Evolutionary conservation across 2,329 filamentous ascomycete species (phyloP), one percentile per base, ranked within the genome.

Genomic region (Colletotrichum sojae): DNA sequence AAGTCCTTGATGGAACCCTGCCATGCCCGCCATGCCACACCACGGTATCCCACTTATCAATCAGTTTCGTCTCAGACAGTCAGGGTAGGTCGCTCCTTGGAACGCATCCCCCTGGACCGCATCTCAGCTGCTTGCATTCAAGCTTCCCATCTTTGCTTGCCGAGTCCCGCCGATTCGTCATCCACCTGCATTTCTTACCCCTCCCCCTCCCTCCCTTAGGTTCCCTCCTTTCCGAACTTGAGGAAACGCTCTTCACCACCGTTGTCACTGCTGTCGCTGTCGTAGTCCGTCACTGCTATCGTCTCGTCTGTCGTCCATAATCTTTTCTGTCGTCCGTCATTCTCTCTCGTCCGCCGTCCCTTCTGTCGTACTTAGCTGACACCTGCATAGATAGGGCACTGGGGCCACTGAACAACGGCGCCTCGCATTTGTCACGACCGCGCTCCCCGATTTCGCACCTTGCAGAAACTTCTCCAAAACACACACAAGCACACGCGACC

Each of bases 121-220:
- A 45, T 57, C 52, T 43, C 51, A 25, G 15, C 31, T 46, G n/a
- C 36, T 60, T 43, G 58, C 48, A 18, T 52, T 16, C 13, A 46
- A 61, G 27, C 48, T 61, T 53, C 40, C 52, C n/a, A 49, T 40
- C 27, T 31, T 43, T 40, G 59, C 63, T 25, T 68, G 54, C 65
- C 61, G 20, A 54, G 53, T 54, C 60, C 48, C 61, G 59, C 60
- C 49, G 43, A 69, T 60, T 66, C 66, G 66, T 60, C 66, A 69
- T 69, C 65, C 60, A 49, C 27, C 53, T 49, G 45, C 46, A 31
- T 13, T 8, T 22, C 10, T 48, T 43, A 64, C 53, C 48, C 65
- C 60, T 65, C 63, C 63, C 57, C 63, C 46, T 65, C 48, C 40
- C 39, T 56, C 25, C 20, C 18, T n/a, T 6, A 18, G 40, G 40